These are phyloP conservation scores for Phalaenopsis equestris DNA, from an alignment of 106 monocot species.

Conservation along the genomic window DNA sequence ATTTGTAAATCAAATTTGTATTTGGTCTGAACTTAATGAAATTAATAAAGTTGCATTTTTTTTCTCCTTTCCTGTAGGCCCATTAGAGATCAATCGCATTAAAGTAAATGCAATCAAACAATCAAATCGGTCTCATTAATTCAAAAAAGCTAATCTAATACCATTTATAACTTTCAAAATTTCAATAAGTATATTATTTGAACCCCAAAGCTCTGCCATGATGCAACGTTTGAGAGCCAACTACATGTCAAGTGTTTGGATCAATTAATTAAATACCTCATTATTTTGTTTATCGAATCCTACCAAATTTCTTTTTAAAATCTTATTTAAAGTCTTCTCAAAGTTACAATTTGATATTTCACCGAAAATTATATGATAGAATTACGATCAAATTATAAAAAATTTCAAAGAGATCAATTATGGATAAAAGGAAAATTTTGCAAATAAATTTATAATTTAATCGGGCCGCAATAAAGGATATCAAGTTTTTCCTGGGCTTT, in stretches of 20 bases:
- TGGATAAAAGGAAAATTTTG: not conserved
- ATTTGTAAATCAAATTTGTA: not conserved
- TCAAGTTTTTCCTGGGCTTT: too few species aligned
- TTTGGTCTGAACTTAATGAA: not conserved
- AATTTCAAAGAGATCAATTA: not conserved
- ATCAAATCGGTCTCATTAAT: not conserved
- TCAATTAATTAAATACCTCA: not conserved
- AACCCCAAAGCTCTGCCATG: not conserved
- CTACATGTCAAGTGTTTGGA: not conserved
- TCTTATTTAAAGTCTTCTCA: not conserved
- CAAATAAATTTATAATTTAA: not conserved
- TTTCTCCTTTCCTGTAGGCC: not conserved
- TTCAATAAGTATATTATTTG: not conserved
- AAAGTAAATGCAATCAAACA: slow-evolving; percentile 3
- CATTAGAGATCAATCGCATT: not conserved
- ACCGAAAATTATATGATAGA: not conserved
- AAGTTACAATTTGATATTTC: not conserved
- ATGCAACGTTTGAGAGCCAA: not conserved
- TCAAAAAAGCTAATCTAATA: not conserved
- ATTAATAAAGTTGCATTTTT: not conserved
- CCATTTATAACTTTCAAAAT: not conserved
- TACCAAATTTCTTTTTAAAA: not conserved
- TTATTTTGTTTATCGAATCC: not conserved
- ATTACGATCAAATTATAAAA: not conserved
- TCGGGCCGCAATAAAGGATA: not conserved